Base-by-base conservation (phyloP, 169 alveolate genomes). In the Plasmodium yoelii region DNA sequence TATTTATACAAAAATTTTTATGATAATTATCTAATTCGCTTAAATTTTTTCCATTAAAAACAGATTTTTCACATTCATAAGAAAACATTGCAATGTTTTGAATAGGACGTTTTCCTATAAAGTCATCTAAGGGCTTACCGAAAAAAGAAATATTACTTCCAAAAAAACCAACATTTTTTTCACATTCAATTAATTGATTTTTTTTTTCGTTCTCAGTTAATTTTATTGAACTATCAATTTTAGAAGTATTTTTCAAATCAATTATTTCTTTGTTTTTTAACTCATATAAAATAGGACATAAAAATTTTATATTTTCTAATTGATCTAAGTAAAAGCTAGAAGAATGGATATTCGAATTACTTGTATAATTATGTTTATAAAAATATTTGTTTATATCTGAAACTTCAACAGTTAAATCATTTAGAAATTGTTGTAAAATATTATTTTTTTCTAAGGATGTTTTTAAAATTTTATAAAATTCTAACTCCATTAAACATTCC, bases 31-130 rank as follows among this genome's bases (percentile, higher is more conserved):
- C 90, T 49, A 82, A 51, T 53, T 82, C 90, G 34, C 65, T 69
- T 44, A 68, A 82, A 55, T 82, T 82, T 15, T 68, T 82, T 12
- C 53, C 57, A 55, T 42, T 28, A 68, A 67, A 69, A 15, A 82
- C 69, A 6, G 90, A 82, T 34, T 57, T 82, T 39, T 82, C 90
- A 82, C 90, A 82, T 67, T 82, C 68, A 47, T 82, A 82, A n/a
- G 86, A 56, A 82, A 82, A 82, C 82, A 82, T 68, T 1, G 90
- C 86, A 22, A 69, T 69, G 42, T 82, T 69, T 68, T 82, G 53
- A 56, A 82, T 68, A 18, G 18, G 59, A 19, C 10, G 55, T 28
- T 82, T 82, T 7, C 90, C 90, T 55, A 82, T 82, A 47, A 61
- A 67, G 44, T 82, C 46, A 60, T 82, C 90, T 47, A 82, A 68